These are phyloP conservation scores for Pneumocystis jirovecii DNA, from an alignment of 1,139 yeast genomes.

Conservation along the genomic window DNA sequence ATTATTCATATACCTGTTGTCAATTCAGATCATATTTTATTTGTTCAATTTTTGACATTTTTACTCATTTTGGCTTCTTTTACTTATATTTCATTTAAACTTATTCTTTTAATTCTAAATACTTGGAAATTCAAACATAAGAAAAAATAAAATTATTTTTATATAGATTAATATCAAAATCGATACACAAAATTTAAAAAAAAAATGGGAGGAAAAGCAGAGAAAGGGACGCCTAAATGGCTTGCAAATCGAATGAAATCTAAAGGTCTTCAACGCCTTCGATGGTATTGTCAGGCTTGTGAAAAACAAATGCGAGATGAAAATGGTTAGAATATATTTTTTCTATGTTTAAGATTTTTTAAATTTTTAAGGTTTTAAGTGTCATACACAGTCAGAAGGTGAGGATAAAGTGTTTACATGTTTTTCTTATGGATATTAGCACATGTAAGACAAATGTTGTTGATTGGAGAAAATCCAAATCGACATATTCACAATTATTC, in stretches of 20 bases:
- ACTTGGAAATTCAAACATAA: background rate
- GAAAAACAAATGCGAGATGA: slow-evolving; percentile 88
- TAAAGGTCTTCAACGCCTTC: slow-evolving; percentile 68
- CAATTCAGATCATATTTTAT: background rate
- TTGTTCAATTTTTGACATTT: background rate
- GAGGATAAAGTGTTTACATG: too few relatives aligned
- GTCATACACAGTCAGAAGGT: slow-evolving; percentile 65
- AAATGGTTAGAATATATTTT: slow-evolving; percentile 38
- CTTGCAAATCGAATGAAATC: slow-evolving; percentile 66
- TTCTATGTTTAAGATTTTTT: background rate
- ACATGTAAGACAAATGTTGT: slow-evolving; percentile 44
- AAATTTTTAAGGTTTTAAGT: slow-evolving; percentile 35
- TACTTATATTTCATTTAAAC: background rate
- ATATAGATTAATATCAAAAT: background rate
- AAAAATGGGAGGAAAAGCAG: slow-evolving; percentile 30
- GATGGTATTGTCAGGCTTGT: slow-evolving; percentile 84
- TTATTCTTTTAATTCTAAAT: background rate
- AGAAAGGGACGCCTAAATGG: slow-evolving; percentile 69
- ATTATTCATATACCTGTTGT: background rate
- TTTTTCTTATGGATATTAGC: background rate
- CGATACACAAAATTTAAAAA: background rate
- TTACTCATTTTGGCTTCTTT: background rate
- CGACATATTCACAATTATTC: slow-evolving; percentile 47
- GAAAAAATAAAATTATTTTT: background rate
- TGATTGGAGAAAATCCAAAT: slow-evolving; percentile 31